These are phyloP conservation scores for Cyberlindnera euphorbiiphila DNA, from an alignment of 805 yeast genomes.

Conservation along the genomic window DNA sequence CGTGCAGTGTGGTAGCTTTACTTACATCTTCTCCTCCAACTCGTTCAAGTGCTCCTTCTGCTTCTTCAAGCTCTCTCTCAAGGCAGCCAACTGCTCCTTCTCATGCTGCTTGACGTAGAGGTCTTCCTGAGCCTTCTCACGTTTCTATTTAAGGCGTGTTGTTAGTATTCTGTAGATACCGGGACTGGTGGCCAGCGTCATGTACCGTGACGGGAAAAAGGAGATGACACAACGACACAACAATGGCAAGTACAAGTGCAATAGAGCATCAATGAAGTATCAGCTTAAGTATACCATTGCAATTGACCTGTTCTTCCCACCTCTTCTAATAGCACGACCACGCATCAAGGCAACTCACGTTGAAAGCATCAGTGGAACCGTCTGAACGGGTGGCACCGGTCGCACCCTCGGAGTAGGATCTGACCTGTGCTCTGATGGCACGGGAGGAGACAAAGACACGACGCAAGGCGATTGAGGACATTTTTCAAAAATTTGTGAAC, in stretches of 20 bases:
- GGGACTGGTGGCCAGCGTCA: too few relatives aligned
- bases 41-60: conserved; percentile 60
- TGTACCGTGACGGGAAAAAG: too few relatives aligned
- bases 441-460: conserved; percentile 34
- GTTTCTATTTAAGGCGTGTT: conserved; percentile 47
- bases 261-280: too few relatives aligned
- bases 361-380: conserved; percentile 56
- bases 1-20: background rate
- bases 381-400: conserved; percentile 56
- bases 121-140: conserved; percentile 92
- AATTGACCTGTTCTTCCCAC: background rate
- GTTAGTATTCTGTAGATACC: too few relatives aligned
- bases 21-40: conserved; percentile 42
- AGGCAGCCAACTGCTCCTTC: conserved; percentile 75
- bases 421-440: conserved; percentile 20
- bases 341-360: conserved; percentile 33
- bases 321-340: too few relatives aligned
- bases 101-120: conserved; percentile 83
- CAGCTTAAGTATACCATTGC: too few relatives aligned
- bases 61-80: conserved; percentile 72
- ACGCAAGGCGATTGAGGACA: conserved; percentile 32
- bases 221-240: too few relatives aligned
- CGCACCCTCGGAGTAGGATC: conserved; percentile 50
- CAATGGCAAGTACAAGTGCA: too few relatives aligned
- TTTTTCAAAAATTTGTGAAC: conserved; percentile 8